Percentiles rank a stretch among this genome's conserved stretches.
Conservation (phyloP, 192 early-diverging fungal genomes). For the Coemansia sp. region DNA sequence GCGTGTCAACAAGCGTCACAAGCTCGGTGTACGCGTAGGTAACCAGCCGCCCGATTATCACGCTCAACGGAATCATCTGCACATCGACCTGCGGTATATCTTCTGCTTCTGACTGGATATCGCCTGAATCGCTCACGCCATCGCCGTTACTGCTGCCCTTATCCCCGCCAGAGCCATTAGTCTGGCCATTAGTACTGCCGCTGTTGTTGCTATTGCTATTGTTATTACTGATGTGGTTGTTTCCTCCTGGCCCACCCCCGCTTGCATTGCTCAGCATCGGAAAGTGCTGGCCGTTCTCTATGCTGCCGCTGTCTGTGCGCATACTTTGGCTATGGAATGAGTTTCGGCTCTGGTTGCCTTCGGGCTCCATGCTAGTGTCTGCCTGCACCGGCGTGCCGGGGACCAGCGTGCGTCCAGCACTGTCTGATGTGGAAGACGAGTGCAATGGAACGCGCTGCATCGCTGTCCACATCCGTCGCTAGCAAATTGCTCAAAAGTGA, state of each 20-base stretch:
- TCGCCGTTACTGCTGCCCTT: conserved; percentile 5
- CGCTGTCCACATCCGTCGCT: conserved; percentile 31
- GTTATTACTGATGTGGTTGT: not conserved
- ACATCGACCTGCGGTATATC: conserved; percentile 62
- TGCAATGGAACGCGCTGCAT: conserved; percentile 47
- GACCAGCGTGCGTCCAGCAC: conserved; percentile 21
- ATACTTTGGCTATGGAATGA: conserved; percentile 5
- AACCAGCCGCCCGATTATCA: conserved; percentile 63
- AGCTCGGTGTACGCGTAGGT: conserved; percentile 69
- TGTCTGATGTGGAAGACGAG: conserved; percentile 15
- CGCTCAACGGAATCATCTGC: conserved; percentile 63
- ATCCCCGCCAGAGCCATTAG: conserved; percentile 4
- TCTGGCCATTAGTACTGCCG: not conserved
- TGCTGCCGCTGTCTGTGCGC: not conserved
- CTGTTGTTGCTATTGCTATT: not conserved
- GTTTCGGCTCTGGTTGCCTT: not conserved
- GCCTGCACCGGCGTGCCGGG: conserved; percentile 16
- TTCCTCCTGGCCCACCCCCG: not conserved
- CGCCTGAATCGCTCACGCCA: conserved; percentile 6
- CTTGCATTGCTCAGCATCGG: not conserved
- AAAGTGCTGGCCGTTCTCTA: not conserved
- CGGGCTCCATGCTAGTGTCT: conserved; percentile 2
- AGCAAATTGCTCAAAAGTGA: not conserved
- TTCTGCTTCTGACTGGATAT: conserved; percentile 11
- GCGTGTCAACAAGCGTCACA: conserved; percentile 64